Percentiles rank a stretch among this genome's conserved stretches.
phyloP scores from a whole-genome alignment of 306 rosid species.

The Cotoneaster glaucophyllus region DNA sequence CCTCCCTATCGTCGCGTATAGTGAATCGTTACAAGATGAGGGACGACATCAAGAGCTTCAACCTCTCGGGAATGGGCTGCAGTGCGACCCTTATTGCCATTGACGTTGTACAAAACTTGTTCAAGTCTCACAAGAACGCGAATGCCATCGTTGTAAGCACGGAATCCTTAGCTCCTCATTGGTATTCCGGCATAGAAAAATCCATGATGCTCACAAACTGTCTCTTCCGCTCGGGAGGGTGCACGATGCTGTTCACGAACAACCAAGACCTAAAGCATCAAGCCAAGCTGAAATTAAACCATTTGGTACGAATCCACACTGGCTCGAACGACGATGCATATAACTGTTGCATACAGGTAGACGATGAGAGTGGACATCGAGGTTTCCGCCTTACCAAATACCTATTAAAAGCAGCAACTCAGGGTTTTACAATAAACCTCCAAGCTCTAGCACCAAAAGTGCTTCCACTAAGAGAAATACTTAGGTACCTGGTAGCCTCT shows the following conservation, averaged over 20 bases:
- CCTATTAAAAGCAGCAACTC: slow-evolving; percentile 55
- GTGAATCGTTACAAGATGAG: slow-evolving; percentile 76
- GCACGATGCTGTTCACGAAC: slow-evolving; percentile 70
- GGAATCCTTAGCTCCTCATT: slow-evolving; percentile 67
- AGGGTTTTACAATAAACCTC: slow-evolving; percentile 53
- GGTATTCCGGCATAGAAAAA: slow-evolving; percentile 71
- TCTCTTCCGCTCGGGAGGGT: slow-evolving; percentile 69
- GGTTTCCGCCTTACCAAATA: slow-evolving; percentile 68
- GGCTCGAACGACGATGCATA: slow-evolving; percentile 80
- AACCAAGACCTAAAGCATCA: slow-evolving; percentile 21
- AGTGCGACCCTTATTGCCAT: slow-evolving; percentile 66
- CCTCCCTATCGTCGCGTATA: slow-evolving; percentile 63
- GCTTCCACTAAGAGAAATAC: slow-evolving; percentile 53
- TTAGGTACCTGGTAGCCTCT: slow-evolving; percentile 23
- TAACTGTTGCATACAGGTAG: slow-evolving; percentile 63
- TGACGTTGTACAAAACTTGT: slow-evolving; percentile 61
- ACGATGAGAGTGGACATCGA: slow-evolving; percentile 52
- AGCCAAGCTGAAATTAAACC: slow-evolving; percentile 56
- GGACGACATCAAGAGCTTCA: slow-evolving; percentile 47
- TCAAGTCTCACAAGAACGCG: slow-evolving; percentile 36
- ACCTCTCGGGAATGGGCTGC: slow-evolving; percentile 88
- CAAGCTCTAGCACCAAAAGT: slow-evolving; percentile 42
- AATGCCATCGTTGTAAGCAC: slow-evolving; percentile 71
- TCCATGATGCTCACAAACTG: slow-evolving; percentile 82
- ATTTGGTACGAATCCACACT: slow-evolving; percentile 53